Percentiles rank a stretch among this genome's conserved stretches.
Evolutionary conservation across 768 basidiomycete genomes (phyloP).

Genomic region (Naganishia vaughanmartiniae): DNA sequence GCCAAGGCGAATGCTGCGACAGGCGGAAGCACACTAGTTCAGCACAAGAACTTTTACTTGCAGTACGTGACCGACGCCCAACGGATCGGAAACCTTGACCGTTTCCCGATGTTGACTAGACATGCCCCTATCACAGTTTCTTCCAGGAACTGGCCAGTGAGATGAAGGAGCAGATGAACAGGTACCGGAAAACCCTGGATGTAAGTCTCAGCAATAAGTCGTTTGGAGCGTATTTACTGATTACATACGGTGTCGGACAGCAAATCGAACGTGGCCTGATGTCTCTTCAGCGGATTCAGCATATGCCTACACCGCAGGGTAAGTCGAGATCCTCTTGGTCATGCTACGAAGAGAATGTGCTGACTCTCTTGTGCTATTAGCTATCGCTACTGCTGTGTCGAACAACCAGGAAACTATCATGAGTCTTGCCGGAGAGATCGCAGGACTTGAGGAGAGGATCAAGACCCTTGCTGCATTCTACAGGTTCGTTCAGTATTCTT

Average conservation of each 20-base stretch:
- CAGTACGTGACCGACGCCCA: slow-evolving; percentile 10
- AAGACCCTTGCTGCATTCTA: slow-evolving; percentile 26
- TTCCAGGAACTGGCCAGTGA: slow-evolving; percentile 25
- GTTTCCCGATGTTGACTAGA: background rate
- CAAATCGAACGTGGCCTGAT: slow-evolving; percentile 31
- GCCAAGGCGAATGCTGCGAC: slow-evolving; percentile 22
- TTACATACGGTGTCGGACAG: slow-evolving; percentile 5
- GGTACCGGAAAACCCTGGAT: slow-evolving; percentile 22
- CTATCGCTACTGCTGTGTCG: slow-evolving; percentile 30
- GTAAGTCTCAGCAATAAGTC: slow-evolving; percentile 3
- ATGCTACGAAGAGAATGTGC: no score
- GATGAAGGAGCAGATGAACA: slow-evolving; percentile 30
- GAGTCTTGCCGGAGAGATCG: slow-evolving; percentile 27
- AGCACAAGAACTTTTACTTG: slow-evolving; percentile 23
- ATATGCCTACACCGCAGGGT: slow-evolving; percentile 30
- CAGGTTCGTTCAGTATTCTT: slow-evolving; percentile 8
- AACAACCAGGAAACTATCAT: slow-evolving; percentile 34
- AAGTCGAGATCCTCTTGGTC: background rate
- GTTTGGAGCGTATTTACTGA: background rate
- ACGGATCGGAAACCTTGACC: no score
- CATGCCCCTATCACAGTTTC: slow-evolving; percentile 9
- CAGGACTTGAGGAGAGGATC: slow-evolving; percentile 31
- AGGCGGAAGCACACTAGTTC: slow-evolving; percentile 23
- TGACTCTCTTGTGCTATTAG: background rate
- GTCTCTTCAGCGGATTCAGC: slow-evolving; percentile 18